Base-by-base conservation (phyloP, 345 rosid genomes). In the Acer saccharum region DNA sequence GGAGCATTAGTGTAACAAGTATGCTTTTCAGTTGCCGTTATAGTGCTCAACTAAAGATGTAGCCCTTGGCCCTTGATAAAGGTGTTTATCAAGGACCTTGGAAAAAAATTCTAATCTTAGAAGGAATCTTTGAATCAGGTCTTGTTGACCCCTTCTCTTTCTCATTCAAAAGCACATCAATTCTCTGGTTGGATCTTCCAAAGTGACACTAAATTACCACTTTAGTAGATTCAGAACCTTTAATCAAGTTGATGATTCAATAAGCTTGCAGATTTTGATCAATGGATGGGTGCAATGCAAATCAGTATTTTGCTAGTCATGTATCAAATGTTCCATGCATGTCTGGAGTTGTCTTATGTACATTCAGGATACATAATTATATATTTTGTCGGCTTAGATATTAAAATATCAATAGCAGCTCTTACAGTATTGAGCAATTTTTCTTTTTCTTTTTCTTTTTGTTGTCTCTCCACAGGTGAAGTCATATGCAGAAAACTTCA, bases 401-500 rank as follows among this genome's bases (percentile, higher is more conserved):
- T 20, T 1, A 41, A 39, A 73, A 20, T 3, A 20, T 43, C 1
- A 14, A 14, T 50, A 2, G 64, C 18, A 73, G 16, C 12, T 68
- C 66, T 58, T 58, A 8, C 63, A 58, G 8, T 57, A 1, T 50
- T 50, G 6, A 14, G 18, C 55, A 50, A 13, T 50, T 50, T 54
- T 4, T 54, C 0, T 54, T 54, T 54, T 21, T 18, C 2, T 2
- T 60, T 2, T 41, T 74, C 71, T 72, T 7, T 27, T 44, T 20
- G 50, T 64, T 54, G n/a, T n/a, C 13, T 29, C 25, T 8, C 70
- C 84, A 58, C 90, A 90, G 98, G 82, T 81, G 1, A 91, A 93
- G 85, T 83, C 95, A 9, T 95, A 91, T 86, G 92, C 98, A n/a
- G 97, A 91, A 80, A 95, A 95, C 91, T 95, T 93, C 89, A 91